A percentile compares a stretch with the other conserved stretches of the same genome.
phyloP scores from a whole-genome alignment of 495 filamentous ascomycete species.

The Bacidia rubella region DNA sequence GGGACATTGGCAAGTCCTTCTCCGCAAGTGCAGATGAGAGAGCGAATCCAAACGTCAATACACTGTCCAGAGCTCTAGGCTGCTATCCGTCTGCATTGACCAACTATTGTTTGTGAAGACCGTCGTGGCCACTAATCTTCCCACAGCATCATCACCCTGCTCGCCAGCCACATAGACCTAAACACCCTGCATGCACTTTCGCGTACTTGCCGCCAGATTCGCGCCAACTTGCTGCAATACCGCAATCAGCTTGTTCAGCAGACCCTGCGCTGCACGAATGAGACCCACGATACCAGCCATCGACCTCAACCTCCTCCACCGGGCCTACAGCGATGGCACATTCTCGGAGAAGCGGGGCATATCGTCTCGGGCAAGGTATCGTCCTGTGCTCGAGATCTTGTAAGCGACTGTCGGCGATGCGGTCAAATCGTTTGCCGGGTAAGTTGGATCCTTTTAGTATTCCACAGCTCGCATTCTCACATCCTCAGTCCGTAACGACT shows the following conservation, averaged over 20 bases:
- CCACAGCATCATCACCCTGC: conserved; percentile 57
- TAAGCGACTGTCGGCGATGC: conserved; percentile 67
- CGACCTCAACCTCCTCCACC: conserved; percentile 12
- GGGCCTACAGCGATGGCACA: conserved; percentile 23
- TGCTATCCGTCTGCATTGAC: conserved; percentile 68
- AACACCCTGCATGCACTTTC: conserved; percentile 74
- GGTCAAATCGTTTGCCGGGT: conserved; percentile 67
- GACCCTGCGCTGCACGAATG: conserved; percentile 67
- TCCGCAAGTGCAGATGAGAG: conserved; percentile 21
- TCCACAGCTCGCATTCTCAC: too few relatives aligned
- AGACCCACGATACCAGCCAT: conserved; percentile 23
- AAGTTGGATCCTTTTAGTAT: conserved; percentile 20
- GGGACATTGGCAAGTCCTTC: neutral
- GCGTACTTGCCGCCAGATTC: conserved; percentile 65
- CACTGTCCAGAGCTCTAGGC: conserved; percentile 63
- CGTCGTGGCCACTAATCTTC: conserved; percentile 1
- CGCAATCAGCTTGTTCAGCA: conserved; percentile 54
- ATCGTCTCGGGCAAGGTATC: conserved; percentile 52
- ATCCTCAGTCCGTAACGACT: neutral
- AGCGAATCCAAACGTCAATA: conserved; percentile 51
- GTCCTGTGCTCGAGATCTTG: conserved; percentile 72
- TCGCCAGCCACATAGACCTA: conserved; percentile 64
- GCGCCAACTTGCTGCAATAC: conserved; percentile 59
- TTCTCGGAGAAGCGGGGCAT: conserved; percentile 26
- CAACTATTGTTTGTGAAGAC: neutral